Conservation (phyloP, 805 yeast species). For the Metschnikowia peoriensis region DNA sequence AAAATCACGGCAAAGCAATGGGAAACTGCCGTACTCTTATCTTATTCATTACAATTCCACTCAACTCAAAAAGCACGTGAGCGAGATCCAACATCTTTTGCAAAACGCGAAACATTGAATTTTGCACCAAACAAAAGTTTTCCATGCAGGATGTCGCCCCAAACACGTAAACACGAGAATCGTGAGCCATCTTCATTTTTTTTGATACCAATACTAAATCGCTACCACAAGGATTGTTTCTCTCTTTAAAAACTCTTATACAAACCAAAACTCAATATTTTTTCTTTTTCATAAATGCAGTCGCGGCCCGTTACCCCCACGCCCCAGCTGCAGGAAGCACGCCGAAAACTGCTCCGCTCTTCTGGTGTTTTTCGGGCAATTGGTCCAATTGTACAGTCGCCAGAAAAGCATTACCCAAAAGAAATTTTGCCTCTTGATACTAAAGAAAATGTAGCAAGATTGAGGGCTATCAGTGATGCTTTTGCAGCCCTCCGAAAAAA, state of each 20-base stretch:
- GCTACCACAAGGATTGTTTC: too few species aligned
- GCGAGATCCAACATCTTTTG: neutral
- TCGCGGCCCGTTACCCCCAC: conserved; percentile 14
- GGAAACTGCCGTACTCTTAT: too few species aligned
- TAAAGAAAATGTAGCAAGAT: conserved; percentile 36
- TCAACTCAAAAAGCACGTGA: neutral
- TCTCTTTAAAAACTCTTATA: too few species aligned
- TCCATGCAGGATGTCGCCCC: conserved; percentile 1
- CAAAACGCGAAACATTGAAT: neutral
- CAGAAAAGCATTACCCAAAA: conserved; percentile 45
- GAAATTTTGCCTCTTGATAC: conserved; percentile 45
- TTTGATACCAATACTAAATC: neutral
- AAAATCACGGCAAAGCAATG: too few species aligned
- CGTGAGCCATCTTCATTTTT: neutral
- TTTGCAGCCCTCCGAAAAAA: conserved; percentile 57
- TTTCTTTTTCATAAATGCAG: neutral
- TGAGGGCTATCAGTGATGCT: conserved; percentile 40
- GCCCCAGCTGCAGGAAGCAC: conserved; percentile 5
- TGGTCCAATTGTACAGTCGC: conserved; percentile 34
- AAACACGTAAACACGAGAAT: conserved; percentile 7
- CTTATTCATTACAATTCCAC: too few species aligned
- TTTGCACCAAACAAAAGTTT: neutral
- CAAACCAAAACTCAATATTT: too few species aligned
- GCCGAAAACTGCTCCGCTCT: conserved; percentile 24
- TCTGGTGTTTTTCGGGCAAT: conserved; percentile 22